These are phyloP conservation scores for Kurtzmaniella natalensis DNA, from an alignment of 1,139 yeast species.

Conservation along the genomic window DNA sequence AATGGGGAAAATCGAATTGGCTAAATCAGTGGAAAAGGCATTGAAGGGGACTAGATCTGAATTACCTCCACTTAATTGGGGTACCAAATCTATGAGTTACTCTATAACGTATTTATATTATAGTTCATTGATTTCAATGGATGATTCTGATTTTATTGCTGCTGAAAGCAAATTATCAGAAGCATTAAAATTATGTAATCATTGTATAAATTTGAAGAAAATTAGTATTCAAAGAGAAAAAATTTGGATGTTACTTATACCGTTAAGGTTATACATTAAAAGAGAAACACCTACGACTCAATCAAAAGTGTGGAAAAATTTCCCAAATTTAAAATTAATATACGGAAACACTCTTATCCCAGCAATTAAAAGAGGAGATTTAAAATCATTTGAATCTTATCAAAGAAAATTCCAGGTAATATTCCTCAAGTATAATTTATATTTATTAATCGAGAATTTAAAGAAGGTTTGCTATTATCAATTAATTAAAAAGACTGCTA, in stretches of 20 bases:
- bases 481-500: conserved; percentile 47
- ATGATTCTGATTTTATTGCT: conserved; percentile 53
- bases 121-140: conserved; percentile 57
- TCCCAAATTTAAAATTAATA: conserved; percentile 38
- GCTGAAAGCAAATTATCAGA: conserved; percentile 47
- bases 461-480: conserved; percentile 49
- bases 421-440: conserved; percentile 58
- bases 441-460: conserved; percentile 55
- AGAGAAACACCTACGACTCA: conserved; percentile 34
- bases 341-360: conserved; percentile 46
- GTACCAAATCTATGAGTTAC: conserved; percentile 46
- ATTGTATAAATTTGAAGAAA: conserved; percentile 17
- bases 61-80: conserved; percentile 49
- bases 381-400: conserved; percentile 30
- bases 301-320: conserved; percentile 34
- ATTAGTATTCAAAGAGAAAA: conserved; percentile 28
- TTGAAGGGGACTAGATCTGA: conserved; percentile 48
- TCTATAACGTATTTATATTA: conserved; percentile 62
- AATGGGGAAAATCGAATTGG: conserved; percentile 68
- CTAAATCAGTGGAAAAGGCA: conserved; percentile 75
- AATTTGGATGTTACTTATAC: conserved; percentile 50
- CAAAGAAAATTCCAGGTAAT: conserved; percentile 37
- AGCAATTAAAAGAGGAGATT: conserved; percentile 53
- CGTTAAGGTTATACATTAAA: conserved; percentile 45
- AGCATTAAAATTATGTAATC: conserved; percentile 40